These are phyloP conservation scores for Kurtzmaniella cleridarum DNA, from an alignment of 805 yeast species.

Conservation along the genomic window DNA sequence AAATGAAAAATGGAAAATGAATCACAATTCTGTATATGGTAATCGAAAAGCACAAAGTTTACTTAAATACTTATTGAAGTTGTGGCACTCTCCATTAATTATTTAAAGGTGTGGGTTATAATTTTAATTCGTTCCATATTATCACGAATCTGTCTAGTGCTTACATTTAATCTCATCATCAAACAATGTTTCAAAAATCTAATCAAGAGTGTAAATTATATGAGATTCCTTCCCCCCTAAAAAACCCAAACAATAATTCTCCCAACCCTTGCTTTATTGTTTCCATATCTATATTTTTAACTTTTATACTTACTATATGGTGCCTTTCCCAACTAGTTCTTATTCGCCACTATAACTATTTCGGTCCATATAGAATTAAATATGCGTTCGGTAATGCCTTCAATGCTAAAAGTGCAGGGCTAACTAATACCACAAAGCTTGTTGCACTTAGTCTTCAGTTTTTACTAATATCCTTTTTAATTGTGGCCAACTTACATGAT, in stretches of 20 bases:
- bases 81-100: no score
- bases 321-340: slow-evolving; percentile 9
- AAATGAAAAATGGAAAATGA: no score
- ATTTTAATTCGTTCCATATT: no score
- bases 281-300: slow-evolving; percentile 5
- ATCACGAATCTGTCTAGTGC: no score
- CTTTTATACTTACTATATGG: slow-evolving; percentile 7
- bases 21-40: no score
- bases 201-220: no score
- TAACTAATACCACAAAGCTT: slow-evolving; percentile 12
- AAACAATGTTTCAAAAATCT: no score
- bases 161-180: no score
- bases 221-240: slow-evolving; percentile 13
- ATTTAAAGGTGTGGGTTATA: no score
- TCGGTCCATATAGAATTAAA: slow-evolving; percentile 12
- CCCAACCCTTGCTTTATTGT: slow-evolving; percentile 24
- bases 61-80: no score
- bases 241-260: slow-evolving; percentile 15
- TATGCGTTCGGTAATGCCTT: slow-evolving; percentile 15
- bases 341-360: slow-evolving; percentile 9
- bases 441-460: slow-evolving; percentile 14
- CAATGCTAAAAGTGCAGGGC: slow-evolving; percentile 13
- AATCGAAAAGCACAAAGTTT: no score
- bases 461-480: slow-evolving; percentile 1
- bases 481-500: neutral